Percentiles rank a stretch among this genome's conserved stretches.
phyloP scores from a whole-genome alignment of 1,139 yeast species.

The Meyerozyma carpophila region DNA sequence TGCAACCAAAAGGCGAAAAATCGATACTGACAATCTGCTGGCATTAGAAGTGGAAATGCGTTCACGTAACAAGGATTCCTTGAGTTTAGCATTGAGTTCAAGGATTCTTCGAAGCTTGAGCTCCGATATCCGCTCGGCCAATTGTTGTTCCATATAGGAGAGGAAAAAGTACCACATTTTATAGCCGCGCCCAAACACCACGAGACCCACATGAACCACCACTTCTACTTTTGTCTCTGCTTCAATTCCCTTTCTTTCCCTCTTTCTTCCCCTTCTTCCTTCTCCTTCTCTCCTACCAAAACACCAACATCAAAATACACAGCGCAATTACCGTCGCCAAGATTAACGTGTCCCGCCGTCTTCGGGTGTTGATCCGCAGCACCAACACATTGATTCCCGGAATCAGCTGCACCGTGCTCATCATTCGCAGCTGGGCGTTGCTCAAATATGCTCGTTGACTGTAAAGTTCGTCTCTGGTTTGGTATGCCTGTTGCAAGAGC shows the following conservation, averaged over 20 bases:
- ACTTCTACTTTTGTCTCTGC: no score
- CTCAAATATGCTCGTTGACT: conserved; percentile 64
- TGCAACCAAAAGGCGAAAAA: neutral
- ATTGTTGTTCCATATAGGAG: conserved; percentile 11
- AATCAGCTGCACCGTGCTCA: conserved; percentile 55
- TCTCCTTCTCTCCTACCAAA: conserved; percentile 14
- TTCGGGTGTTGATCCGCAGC: conserved; percentile 77
- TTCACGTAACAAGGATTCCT: conserved; percentile 48
- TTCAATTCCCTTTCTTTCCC: neutral
- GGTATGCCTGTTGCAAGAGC: conserved; percentile 75
- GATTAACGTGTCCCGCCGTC: conserved; percentile 84
- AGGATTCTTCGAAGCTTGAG: conserved; percentile 60
- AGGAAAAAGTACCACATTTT: neutral
- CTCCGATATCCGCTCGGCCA: conserved; percentile 26
- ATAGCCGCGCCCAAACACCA: neutral
- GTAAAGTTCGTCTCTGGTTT: conserved; percentile 78
- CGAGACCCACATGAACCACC: neutral
- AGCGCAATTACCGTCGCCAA: conserved; percentile 67
- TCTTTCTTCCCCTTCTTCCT: neutral
- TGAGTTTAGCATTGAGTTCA: conserved; percentile 53
- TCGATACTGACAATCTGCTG: conserved; percentile 33
- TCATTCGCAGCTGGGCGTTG: conserved; percentile 60
- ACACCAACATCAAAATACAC: conserved; percentile 68
- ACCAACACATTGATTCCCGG: conserved; percentile 83
- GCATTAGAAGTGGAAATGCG: conserved; percentile 69